Conservation (phyloP, 352 stramenopile genomes). For the Phytophthora pseudosyringae region DNA sequence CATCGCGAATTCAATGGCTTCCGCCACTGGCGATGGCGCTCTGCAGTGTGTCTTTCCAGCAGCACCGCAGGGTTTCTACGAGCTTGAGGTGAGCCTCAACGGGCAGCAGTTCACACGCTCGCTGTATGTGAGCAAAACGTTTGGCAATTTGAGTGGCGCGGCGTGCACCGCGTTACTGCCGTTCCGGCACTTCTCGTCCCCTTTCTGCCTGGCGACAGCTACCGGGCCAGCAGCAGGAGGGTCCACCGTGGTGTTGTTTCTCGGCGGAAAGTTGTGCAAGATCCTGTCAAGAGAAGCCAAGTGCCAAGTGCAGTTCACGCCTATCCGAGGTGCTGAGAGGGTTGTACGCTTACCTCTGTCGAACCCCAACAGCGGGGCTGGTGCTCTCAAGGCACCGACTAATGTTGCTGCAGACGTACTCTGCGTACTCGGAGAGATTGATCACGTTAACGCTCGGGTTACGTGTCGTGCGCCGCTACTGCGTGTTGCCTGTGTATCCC, state of each 20-base stretch:
- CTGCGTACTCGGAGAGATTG: conserved; percentile 54
- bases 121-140: conserved; percentile 63
- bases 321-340: conserved; percentile 25
- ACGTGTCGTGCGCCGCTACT: conserved; percentile 66
- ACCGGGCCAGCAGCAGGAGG: conserved; percentile 68
- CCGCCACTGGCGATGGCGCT: conserved; percentile 12
- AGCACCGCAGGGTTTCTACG: conserved; percentile 52
- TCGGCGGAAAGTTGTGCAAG: conserved; percentile 58
- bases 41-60: conserved; percentile 47
- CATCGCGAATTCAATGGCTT: conserved; percentile 20
- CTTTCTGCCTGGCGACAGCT: conserved; percentile 69
- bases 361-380: conserved; percentile 3
- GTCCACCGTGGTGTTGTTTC: conserved; percentile 61
- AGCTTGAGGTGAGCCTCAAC: conserved; percentile 74
- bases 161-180: conserved; percentile 65
- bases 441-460: conserved; percentile 48
- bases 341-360: background rate
- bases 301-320: conserved; percentile 68
- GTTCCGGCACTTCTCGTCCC: conserved; percentile 61
- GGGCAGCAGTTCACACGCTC: conserved; percentile 67
- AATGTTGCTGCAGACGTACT: conserved; percentile 42
- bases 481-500: conserved; percentile 44
- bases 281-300: conserved; percentile 55
- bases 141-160: conserved; percentile 68
- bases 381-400: conserved; percentile 17